Conservation (phyloP, 2,329 filamentous ascomycete genomes). For the Tolypocladium tropicale region DNA sequence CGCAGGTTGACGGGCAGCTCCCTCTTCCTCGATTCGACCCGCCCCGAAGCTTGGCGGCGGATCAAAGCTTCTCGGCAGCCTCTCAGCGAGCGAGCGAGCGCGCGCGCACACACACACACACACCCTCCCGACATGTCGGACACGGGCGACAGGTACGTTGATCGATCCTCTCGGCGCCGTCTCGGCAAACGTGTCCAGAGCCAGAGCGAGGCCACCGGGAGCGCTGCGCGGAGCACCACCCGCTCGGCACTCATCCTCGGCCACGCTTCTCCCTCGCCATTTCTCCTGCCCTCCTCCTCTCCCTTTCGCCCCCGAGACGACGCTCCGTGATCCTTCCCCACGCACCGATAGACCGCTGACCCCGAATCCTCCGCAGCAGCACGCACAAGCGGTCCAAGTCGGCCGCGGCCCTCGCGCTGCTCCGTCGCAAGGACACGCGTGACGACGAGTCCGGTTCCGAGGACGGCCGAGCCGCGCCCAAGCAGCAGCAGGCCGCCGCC, state of each 20-base stretch:
- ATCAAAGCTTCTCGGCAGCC: neutral
- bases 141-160: constrained; percentile 17
- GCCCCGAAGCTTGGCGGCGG: neutral
- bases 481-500: too few relatives aligned
- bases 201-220: too few relatives aligned
- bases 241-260: too few relatives aligned
- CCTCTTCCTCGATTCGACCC: neutral
- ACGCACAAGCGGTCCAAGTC: constrained; percentile 45
- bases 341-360: neutral
- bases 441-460: constrained; percentile 44
- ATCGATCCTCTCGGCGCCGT: neutral
- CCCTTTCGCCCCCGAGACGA: neutral
- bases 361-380: constrained; percentile 1
- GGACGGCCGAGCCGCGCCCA: constrained; percentile 30
- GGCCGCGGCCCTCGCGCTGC: constrained; percentile 38
- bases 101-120: too few relatives aligned
- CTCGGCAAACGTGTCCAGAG: too few relatives aligned
- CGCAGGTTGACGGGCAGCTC: neutral
- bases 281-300: too few relatives aligned
- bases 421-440: constrained; percentile 40
- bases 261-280: too few relatives aligned
- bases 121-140: constrained; percentile 22
- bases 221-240: neutral
- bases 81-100: neutral
- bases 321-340: neutral